Percentiles rank a stretch among this genome's conserved stretches.
These are phyloP conservation scores for Phytophthora vignae DNA, from an alignment of 352 stramenopile genomes.

Conservation along the genomic window DNA sequence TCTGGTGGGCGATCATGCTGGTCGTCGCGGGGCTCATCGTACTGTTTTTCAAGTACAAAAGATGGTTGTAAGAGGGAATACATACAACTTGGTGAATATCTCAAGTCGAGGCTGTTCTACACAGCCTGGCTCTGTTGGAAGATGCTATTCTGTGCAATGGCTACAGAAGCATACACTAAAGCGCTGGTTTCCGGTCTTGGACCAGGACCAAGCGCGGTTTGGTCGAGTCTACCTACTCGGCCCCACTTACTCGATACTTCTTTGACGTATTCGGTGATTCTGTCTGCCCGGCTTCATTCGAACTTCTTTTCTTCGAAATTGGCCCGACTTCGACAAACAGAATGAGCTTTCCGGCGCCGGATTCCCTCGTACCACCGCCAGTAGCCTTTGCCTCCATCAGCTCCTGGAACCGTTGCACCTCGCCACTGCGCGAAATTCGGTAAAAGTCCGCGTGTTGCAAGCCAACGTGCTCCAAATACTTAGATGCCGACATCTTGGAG, in stretches of 20 bases:
- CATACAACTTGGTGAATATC: no score
- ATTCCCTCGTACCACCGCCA: neutral
- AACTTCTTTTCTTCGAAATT: neutral
- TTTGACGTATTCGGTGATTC: no score
- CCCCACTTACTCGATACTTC: no score
- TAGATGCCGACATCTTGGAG: neutral
- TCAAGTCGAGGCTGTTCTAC: no score
- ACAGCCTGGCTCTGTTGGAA: no score
- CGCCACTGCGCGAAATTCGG: neutral
- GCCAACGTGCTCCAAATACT: neutral
- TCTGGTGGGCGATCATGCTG: slow-evolving; percentile 75
- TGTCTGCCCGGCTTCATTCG: neutral
- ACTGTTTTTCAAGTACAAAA: slow-evolving; percentile 72
- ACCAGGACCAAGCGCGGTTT: no score
- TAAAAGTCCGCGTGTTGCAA: neutral
- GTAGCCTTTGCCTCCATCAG: neutral
- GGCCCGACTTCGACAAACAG: neutral
- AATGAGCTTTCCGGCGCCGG: neutral
- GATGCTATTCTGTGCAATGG: no score
- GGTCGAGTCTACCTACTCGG: no score
- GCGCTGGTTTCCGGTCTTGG: no score
- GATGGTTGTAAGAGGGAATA: slow-evolving; percentile 42
- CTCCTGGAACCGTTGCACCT: neutral
- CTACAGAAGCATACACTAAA: no score
- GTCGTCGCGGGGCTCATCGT: slow-evolving; percentile 47